A percentile compares a stretch with the other conserved stretches of the same genome.
These are phyloP conservation scores for Xerocomellus amylosporus DNA, from an alignment of 768 basidiomycete genomes.

Conservation along the genomic window DNA sequence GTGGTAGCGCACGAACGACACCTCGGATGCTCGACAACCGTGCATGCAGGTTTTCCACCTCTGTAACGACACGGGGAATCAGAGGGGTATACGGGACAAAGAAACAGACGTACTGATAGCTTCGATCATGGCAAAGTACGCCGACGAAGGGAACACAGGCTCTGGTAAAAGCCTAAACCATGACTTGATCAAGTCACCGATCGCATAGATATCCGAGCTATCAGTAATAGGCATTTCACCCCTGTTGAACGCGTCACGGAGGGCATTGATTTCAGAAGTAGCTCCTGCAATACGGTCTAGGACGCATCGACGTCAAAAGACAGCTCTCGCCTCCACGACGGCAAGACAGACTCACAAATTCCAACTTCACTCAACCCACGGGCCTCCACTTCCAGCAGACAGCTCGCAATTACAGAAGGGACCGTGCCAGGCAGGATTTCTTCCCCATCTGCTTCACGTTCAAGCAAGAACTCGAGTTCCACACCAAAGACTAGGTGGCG, in stretches of 20 bases:
- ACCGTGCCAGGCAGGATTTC: constrained; percentile 55
- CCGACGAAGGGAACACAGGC: constrained; percentile 67
- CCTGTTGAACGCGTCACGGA: constrained; percentile 76
- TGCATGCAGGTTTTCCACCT: constrained; percentile 65
- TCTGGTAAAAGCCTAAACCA: constrained; percentile 85
- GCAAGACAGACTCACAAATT: constrained; percentile 58
- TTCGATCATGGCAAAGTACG: constrained; percentile 66
- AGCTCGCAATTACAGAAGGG: constrained; percentile 63
- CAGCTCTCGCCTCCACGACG: not conserved
- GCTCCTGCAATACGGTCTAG: constrained; percentile 84
- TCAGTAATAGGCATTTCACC: constrained; percentile 60
- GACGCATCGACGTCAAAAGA: not conserved
- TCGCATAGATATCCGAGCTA: constrained; percentile 73
- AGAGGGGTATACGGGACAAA: not conserved
- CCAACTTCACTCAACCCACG: constrained; percentile 80
- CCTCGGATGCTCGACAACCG: constrained; percentile 61
- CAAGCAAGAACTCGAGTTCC: constrained; percentile 64
- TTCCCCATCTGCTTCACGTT: constrained; percentile 55
- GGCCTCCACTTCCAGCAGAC: constrained; percentile 66
- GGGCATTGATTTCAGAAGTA: constrained; percentile 58
- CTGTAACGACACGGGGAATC: constrained; percentile 35
- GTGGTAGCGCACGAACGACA: constrained; percentile 68
- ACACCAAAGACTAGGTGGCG: constrained; percentile 64
- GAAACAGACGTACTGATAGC: constrained; percentile 56
- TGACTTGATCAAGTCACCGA: constrained; percentile 79